Conservation (phyloP, 2,329 filamentous ascomycete species). For the Talaromyces sp. region DNA sequence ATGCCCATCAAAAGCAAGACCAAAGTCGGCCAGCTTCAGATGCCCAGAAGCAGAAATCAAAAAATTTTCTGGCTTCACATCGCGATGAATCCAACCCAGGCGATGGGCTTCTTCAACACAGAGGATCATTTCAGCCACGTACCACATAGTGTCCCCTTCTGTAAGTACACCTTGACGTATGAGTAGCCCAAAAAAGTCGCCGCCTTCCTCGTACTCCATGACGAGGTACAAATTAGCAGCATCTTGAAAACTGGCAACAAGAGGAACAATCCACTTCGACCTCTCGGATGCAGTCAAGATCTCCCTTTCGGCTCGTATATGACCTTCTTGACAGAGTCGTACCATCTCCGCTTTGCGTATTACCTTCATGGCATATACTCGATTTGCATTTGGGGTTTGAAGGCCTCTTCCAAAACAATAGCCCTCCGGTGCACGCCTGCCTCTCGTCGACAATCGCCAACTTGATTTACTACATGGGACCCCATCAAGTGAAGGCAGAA, state of each 20-base stretch:
- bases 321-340: constrained; percentile 83
- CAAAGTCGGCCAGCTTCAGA: constrained; percentile 94
- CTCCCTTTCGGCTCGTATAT: constrained; percentile 85
- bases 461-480: constrained; percentile 10
- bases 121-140: constrained; percentile 92
- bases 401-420: constrained; percentile 14
- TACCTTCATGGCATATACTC: constrained; percentile 93
- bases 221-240: constrained; percentile 79
- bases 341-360: constrained; percentile 94
- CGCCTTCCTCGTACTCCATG: constrained; percentile 98
- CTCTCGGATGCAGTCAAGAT: constrained; percentile 84
- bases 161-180: constrained; percentile 79
- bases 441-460: not conserved
- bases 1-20: constrained; percentile 89
- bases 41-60: constrained; percentile 84
- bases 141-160: constrained; percentile 77
- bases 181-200: constrained; percentile 84
- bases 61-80: constrained; percentile 97
- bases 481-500: constrained; percentile 19
- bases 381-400: constrained; percentile 35
- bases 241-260: constrained; percentile 89
- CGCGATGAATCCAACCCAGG: constrained; percentile 86
- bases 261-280: constrained; percentile 85
- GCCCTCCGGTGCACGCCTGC: not conserved
- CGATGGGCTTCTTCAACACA: constrained; percentile 90